Evolutionary conservation across 257 asterid species (phyloP), one percentile per base, ranked within the genome.

Genomic region (Osmanthus fragrans): DNA sequence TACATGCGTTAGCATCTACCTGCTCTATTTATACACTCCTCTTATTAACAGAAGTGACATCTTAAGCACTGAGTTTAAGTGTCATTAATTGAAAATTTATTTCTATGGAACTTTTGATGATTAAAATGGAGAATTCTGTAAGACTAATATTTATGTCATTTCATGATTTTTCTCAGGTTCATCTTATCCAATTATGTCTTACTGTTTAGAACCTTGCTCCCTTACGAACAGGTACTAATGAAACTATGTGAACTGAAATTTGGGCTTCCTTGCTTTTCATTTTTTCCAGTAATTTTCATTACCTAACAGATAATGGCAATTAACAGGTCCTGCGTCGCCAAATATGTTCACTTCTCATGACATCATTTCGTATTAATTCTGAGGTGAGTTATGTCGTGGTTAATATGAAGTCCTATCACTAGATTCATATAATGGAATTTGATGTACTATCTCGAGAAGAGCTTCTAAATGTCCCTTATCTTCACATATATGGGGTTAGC

Each of bases 281-380:
- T 60, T 68, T 75, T 71, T 75, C 32, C 51, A 33, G 70, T 45
- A 7, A 19, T 74, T 70, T 74, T 81, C 40, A 54, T 84, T 82
- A 80, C 83, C 86, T 88, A 79, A 86, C 82, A 68, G 27, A 63
- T 78, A 60, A 70, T 83, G 73, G 77, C 68, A 84, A 77, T 76
- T 33, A 73, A 84, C 96, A 96, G 99, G 92, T 90, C 79, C 85
- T 93, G 82, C 97, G 96, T 63, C 92, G 82, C 84, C 93, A 92
- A 83, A 88, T 93, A 82, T 96, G 98, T 85, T 96, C 99, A 79
- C 96, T 96, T 79, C 97, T 96, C 76, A 96, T 96, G 99, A 96
- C 98, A 66, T 96, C 99, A 71, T 97, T 96, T 67, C 97, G 99
- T 63, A 93, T 96, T 9, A 94, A 96, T 79, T 87, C 99, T 58